Conservation (phyloP, 2,329 filamentous ascomycete species). For the Pseudocercospora fuligena region DNA sequence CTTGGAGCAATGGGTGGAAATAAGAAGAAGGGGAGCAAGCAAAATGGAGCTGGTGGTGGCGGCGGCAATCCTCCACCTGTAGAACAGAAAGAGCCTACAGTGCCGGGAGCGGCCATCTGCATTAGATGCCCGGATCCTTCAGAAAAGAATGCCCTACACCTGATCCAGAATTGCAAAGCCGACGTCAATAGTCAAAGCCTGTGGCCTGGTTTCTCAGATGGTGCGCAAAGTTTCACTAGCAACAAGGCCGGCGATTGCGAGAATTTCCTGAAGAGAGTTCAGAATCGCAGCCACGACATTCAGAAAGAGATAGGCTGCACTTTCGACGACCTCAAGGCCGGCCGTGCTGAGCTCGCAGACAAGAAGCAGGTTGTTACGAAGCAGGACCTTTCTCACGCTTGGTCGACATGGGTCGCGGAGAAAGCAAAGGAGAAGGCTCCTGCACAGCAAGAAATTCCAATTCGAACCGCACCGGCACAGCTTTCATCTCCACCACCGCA, state of each 20-base stretch:
- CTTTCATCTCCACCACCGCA: no score
- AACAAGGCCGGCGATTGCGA: not conserved
- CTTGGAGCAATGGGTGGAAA: not conserved
- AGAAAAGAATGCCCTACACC: not conserved
- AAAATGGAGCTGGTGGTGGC: not conserved
- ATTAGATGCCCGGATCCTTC: not conserved
- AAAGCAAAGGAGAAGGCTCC: not conserved
- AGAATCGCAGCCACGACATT: not conserved
- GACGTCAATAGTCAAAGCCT: not conserved
- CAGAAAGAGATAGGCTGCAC: not conserved
- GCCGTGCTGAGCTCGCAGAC: not conserved
- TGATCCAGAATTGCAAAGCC: not conserved
- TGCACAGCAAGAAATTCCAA: no score
- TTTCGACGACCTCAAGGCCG: not conserved
- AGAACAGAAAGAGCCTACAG: not conserved
- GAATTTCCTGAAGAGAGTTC: not conserved
- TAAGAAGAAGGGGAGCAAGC: not conserved
- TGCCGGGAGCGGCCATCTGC: not conserved
- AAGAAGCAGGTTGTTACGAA: not conserved
- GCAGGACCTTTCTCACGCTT: not conserved
- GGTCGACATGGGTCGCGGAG: not conserved
- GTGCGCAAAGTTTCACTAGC: not conserved
- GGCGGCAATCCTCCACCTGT: not conserved
- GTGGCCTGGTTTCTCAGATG: not conserved
- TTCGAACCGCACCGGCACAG: no score